Conservation (phyloP, 2,329 filamentous ascomycete genomes). For the Ophiostoma sp. region DNA sequence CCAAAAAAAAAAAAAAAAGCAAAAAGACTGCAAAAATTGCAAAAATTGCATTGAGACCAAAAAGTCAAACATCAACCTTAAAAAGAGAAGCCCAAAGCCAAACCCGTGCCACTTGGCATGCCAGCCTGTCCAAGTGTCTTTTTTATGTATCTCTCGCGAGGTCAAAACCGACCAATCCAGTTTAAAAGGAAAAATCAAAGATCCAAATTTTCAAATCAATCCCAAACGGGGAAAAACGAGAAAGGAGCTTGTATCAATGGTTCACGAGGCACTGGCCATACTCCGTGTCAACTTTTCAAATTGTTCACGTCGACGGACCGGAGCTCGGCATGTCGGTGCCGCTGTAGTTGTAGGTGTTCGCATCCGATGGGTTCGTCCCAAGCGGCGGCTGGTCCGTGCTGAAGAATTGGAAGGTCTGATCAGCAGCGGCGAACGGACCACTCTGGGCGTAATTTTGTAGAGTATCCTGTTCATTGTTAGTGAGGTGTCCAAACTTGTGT, state of each 20-base stretch:
- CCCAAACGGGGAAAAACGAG: neutral
- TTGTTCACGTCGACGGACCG: constrained; percentile 12
- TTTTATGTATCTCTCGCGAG: neutral
- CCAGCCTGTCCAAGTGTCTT: constrained; percentile 8
- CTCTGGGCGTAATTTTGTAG: constrained; percentile 60
- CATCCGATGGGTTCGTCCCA: neutral
- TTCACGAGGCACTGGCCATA: neutral
- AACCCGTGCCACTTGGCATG: constrained; percentile 15
- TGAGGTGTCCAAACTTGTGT: neutral
- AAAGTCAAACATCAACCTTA: neutral
- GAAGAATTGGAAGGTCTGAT: constrained; percentile 56
- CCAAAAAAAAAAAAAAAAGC: neutral
- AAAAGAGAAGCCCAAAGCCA: constrained; percentile 4
- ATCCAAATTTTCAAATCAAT: neutral
- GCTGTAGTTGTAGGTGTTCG: neutral
- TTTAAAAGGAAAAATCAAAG: neutral
- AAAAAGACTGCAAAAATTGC: neutral
- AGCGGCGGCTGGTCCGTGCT: constrained; percentile 15
- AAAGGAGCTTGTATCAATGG: neutral
- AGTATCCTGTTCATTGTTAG: constrained; percentile 44
- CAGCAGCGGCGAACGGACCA: constrained; percentile 51
- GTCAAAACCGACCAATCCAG: neutral
- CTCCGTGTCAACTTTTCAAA: neutral
- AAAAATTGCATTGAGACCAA: neutral
- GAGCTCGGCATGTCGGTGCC: constrained; percentile 11